phyloP scores from a whole-genome alignment of 495 filamentous ascomycete genomes.

The Hypoxylon lienhwacheense region DNA sequence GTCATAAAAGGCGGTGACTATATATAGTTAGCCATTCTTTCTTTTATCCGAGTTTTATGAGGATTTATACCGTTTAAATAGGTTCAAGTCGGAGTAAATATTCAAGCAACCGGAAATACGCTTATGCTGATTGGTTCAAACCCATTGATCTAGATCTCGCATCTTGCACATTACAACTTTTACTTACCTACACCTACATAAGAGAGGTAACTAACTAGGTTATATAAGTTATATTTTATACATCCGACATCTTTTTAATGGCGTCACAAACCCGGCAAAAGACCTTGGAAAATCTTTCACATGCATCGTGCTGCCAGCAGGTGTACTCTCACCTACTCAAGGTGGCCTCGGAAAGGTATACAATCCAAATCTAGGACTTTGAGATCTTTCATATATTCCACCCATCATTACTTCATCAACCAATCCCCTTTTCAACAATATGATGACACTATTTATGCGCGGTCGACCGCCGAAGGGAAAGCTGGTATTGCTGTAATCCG shows the following conservation, averaged over 20 bases:
- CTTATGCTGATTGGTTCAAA: no score
- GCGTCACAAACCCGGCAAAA: no score
- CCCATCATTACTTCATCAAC: background rate
- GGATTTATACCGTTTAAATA: no score
- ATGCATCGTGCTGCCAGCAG: slow-evolving; percentile 35
- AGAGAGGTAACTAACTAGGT: no score
- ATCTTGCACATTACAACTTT: no score
- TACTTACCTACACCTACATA: no score
- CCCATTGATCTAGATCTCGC: no score
- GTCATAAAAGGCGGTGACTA: slow-evolving; percentile 21
- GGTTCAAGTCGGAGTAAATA: background rate
- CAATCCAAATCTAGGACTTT: background rate
- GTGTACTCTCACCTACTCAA: slow-evolving; percentile 21
- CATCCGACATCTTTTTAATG: background rate
- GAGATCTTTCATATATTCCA: background rate
- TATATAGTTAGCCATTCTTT: background rate
- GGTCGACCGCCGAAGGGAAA: slow-evolving; percentile 83
- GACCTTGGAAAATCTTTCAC: no score
- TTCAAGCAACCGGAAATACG: no score
- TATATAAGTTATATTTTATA: no score
- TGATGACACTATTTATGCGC: slow-evolving; percentile 80
- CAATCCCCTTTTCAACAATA: slow-evolving; percentile 11
- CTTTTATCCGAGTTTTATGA: background rate
- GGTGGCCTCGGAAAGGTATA: slow-evolving; percentile 13
- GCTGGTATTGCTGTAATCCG: slow-evolving; percentile 92